phyloP scores from a whole-genome alignment of 331 rosid genomes.

The Malus hybrid region DNA sequence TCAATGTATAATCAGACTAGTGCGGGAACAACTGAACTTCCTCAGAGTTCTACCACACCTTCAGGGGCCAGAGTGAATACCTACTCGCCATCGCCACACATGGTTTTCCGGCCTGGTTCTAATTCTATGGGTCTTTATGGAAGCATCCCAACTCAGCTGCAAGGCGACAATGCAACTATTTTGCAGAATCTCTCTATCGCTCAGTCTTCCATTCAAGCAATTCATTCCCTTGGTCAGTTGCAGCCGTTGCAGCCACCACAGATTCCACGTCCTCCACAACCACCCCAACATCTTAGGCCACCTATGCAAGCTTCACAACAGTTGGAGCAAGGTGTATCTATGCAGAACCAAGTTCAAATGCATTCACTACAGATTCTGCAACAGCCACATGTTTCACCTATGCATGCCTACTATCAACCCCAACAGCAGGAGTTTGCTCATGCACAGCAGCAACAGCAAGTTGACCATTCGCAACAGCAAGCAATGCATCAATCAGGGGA shows the following conservation, averaged over 20 bases:
- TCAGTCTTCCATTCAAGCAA: constrained; percentile 49
- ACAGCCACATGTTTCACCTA: constrained; percentile 65
- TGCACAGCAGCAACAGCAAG: constrained; percentile 46
- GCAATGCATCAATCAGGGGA: constrained; percentile 31
- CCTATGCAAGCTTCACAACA: constrained; percentile 67
- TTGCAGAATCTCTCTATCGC: constrained; percentile 55
- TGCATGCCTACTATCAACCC: constrained; percentile 58
- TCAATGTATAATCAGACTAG: constrained; percentile 46
- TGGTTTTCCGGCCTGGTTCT: constrained; percentile 58
- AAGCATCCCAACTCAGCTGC: constrained; percentile 57
- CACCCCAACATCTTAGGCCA: constrained; percentile 95
- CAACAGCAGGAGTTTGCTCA: constrained; percentile 52
- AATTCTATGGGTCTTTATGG: constrained; percentile 49
- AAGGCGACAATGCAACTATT: constrained; percentile 50
- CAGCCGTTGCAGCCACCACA: constrained; percentile 98
- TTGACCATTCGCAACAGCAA: constrained; percentile 51
- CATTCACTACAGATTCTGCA: constrained; percentile 66
- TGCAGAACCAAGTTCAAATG: constrained; percentile 48
- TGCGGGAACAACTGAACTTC: constrained; percentile 42
- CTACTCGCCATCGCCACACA: constrained; percentile 50
- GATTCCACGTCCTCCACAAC: constrained; percentile 89
- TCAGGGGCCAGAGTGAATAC: constrained; percentile 53
- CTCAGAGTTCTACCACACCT: constrained; percentile 42
- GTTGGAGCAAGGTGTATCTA: constrained; percentile 54
- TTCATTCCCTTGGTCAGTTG: constrained; percentile 71